These are phyloP conservation scores for Prunus kanzakura DNA, from an alignment of 306 rosid genomes.

Conservation along the genomic window DNA sequence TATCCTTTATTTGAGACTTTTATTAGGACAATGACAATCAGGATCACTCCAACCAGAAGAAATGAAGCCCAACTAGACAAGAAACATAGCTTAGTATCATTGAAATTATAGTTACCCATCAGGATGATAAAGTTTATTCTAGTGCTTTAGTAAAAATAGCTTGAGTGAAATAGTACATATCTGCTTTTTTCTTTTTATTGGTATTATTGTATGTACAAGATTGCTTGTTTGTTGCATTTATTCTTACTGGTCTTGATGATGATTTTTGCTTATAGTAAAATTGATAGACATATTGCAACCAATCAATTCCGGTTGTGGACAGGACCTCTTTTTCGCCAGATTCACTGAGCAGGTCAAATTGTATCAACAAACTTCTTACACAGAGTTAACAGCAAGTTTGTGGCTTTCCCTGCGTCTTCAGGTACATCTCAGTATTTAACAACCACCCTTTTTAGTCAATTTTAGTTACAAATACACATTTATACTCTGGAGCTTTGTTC, in stretches of 20 bases:
- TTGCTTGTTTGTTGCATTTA: neutral
- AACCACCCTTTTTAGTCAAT: slow-evolving; percentile 1
- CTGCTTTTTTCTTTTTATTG: neutral
- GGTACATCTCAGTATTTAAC: slow-evolving; percentile 37
- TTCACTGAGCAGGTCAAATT: slow-evolving; percentile 55
- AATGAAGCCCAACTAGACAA: too few species aligned
- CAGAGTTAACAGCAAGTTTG: slow-evolving; percentile 89
- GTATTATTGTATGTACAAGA: neutral
- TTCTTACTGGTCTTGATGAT: neutral
- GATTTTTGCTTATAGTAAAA: neutral
- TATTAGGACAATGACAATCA: too few species aligned
- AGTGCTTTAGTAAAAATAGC: too few species aligned
- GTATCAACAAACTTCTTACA: slow-evolving; percentile 90
- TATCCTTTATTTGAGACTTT: too few species aligned
- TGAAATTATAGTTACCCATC: neutral
- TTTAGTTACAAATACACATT: slow-evolving; percentile 4
- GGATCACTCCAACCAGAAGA: too few species aligned
- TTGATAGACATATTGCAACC: slow-evolving; percentile 8
- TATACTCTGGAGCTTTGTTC: slow-evolving; percentile 6
- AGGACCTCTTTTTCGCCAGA: slow-evolving; percentile 73
- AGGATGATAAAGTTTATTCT: neutral
- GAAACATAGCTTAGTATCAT: neutral
- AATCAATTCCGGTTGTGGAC: slow-evolving; percentile 28
- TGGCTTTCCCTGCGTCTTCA: slow-evolving; percentile 99
- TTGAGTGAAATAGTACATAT: neutral